These are phyloP conservation scores for Eucalyptus marginata DNA, from an alignment of 345 rosid genomes.

Conservation along the genomic window DNA sequence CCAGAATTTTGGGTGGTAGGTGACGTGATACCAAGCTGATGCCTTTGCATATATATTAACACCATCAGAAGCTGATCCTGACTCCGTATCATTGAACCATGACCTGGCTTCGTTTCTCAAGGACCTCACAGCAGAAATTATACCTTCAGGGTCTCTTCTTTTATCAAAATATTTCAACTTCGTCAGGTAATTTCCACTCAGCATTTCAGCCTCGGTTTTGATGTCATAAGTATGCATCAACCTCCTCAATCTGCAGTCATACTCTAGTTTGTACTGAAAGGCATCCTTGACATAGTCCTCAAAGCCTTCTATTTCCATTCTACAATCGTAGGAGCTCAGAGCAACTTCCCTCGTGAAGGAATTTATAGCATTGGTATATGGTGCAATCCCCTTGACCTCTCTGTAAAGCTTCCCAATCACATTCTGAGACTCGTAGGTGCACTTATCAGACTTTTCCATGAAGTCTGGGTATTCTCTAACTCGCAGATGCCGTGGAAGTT, in stretches of 20 bases:
- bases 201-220: slow-evolving; percentile 43
- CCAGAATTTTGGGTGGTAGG: slow-evolving; percentile 54
- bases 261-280: slow-evolving; percentile 20
- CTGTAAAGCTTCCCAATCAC: slow-evolving; percentile 47
- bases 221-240: slow-evolving; percentile 48
- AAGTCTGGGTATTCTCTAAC: slow-evolving; percentile 43
- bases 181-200: slow-evolving; percentile 37
- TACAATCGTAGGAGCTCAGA: slow-evolving; percentile 17
- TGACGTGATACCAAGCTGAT: slow-evolving; percentile 80
- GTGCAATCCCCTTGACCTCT: slow-evolving; percentile 23
- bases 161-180: slow-evolving; percentile 33
- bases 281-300: slow-evolving; percentile 28
- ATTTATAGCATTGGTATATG: not conserved
- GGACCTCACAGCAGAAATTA: slow-evolving; percentile 26
- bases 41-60: slow-evolving; percentile 40
- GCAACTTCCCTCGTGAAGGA: slow-evolving; percentile 28
- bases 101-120: slow-evolving; percentile 42
- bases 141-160: slow-evolving; percentile 39
- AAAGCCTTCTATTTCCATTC: slow-evolving; percentile 46
- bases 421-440: slow-evolving; percentile 20
- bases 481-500: slow-evolving; percentile 16
- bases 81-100: slow-evolving; percentile 29
- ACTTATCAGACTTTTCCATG: slow-evolving; percentile 42
- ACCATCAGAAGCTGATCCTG: not conserved
- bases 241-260: slow-evolving; percentile 37